Evolutionary conservation across 2,329 filamentous ascomycete species (phyloP).

Genomic region (Lasiodiplodia theobromae): DNA sequence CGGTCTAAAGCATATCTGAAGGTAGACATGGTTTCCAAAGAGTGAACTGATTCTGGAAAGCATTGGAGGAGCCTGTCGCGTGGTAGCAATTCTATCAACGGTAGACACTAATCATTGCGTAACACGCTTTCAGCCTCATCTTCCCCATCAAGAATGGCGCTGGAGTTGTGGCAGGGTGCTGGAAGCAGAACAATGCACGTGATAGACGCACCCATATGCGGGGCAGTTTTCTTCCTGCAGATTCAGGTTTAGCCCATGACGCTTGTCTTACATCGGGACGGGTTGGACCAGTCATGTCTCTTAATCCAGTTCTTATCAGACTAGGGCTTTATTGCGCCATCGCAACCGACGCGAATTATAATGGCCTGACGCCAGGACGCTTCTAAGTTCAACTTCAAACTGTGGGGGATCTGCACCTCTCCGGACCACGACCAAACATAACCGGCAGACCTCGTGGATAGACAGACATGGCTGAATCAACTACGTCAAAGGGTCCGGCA

Average conservation of each 20-base stretch:
- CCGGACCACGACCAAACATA: not conserved
- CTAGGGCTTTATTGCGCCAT: constrained; percentile 12
- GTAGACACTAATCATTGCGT: not conserved
- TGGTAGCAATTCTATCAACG: no score
- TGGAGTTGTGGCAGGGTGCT: not conserved
- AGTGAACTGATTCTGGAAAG: no score
- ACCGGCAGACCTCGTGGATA: not conserved
- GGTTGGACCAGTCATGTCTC: not conserved
- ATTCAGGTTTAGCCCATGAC: not conserved
- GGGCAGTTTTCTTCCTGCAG: not conserved
- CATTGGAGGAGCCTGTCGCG: no score
- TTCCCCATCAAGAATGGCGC: not conserved
- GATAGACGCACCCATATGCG: not conserved
- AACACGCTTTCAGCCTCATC: not conserved
- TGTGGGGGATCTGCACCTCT: not conserved
- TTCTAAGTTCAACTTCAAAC: not conserved
- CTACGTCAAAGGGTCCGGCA: not conserved
- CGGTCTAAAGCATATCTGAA: no score
- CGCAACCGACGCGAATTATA: not conserved
- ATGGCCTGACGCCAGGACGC: not conserved
- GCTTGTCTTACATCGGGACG: constrained; percentile 2
- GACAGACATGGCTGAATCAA: not conserved
- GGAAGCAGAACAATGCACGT: constrained; percentile 6
- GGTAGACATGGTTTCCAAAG: no score
- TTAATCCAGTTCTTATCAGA: not conserved